Evolutionary conservation across 805 yeast genomes (phyloP).

Genomic region (Metschnikowia vanudenii): DNA sequence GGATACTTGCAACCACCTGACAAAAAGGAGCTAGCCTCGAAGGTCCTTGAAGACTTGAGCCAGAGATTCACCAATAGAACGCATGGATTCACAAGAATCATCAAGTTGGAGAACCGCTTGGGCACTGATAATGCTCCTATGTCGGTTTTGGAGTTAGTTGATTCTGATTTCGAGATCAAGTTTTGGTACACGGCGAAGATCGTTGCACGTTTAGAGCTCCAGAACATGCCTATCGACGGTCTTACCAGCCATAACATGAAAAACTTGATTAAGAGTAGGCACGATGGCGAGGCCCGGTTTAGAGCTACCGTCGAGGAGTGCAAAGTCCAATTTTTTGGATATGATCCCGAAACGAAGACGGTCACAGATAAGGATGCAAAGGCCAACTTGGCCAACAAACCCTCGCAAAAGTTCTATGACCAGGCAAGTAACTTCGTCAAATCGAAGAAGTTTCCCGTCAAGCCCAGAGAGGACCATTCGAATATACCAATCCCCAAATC

Average conservation of each 20-base stretch:
- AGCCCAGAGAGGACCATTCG: constrained; percentile 24
- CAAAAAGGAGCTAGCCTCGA: constrained; percentile 39
- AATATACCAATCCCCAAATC: constrained; percentile 29
- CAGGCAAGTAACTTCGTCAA: constrained; percentile 22
- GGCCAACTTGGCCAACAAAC: constrained; percentile 34
- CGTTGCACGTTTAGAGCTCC: constrained; percentile 76
- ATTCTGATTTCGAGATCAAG: constrained; percentile 59
- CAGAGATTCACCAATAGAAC: constrained; percentile 60
- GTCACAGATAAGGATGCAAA: constrained; percentile 24
- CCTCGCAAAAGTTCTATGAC: constrained; percentile 27
- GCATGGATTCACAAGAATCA: constrained; percentile 85
- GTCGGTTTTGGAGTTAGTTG: constrained; percentile 84
- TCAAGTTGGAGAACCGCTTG: constrained; percentile 78
- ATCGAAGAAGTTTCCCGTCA: constrained; percentile 36
- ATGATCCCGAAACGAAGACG: constrained; percentile 29
- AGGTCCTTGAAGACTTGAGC: constrained; percentile 62
- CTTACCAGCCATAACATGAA: constrained; percentile 56
- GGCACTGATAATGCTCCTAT: constrained; percentile 88
- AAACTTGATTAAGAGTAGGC: constrained; percentile 46
- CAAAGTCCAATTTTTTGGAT: constrained; percentile 36
- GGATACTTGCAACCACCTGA: constrained; percentile 29
- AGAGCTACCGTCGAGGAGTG: constrained; percentile 57
- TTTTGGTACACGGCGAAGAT: constrained; percentile 76
- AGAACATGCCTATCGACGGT: constrained; percentile 49
- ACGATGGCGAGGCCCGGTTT: constrained; percentile 55